These are phyloP conservation scores for Epichloe festucae DNA, from an alignment of 2,329 filamentous ascomycete genomes.

Conservation along the genomic window DNA sequence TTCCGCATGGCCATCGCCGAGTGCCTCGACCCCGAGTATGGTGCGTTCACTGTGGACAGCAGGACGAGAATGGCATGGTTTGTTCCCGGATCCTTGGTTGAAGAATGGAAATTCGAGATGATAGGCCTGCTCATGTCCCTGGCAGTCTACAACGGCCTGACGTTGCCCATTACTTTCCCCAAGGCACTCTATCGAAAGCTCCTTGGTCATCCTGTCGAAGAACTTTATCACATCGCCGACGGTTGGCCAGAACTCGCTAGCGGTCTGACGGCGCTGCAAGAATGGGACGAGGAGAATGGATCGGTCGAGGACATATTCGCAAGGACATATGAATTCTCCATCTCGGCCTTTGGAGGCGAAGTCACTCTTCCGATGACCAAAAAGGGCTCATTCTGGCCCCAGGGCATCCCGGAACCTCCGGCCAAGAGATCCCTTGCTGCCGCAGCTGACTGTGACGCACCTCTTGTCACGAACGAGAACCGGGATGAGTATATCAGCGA, in stretches of 20 bases:
- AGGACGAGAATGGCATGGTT: slow-evolving; percentile 80
- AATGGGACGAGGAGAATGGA: slow-evolving; percentile 65
- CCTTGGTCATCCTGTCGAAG: slow-evolving; percentile 53
- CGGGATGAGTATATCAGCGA: slow-evolving; percentile 66
- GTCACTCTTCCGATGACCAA: slow-evolving; percentile 43
- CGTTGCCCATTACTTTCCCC: slow-evolving; percentile 81
- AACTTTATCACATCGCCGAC: slow-evolving; percentile 66
- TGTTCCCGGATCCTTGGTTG: slow-evolving; percentile 65
- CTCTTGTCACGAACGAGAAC: slow-evolving; percentile 70
- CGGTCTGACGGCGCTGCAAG: slow-evolving; percentile 58
- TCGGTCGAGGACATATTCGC: slow-evolving; percentile 71
- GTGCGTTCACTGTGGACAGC: slow-evolving; percentile 66
- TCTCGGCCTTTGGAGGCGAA: slow-evolving; percentile 42
- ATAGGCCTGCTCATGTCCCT: slow-evolving; percentile 79
- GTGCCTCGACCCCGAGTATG: slow-evolving; percentile 64
- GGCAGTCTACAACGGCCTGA: slow-evolving; percentile 86
- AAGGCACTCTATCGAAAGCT: slow-evolving; percentile 72
- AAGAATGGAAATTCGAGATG: slow-evolving; percentile 81
- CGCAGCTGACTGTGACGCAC: slow-evolving; percentile 35
- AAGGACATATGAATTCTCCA: slow-evolving; percentile 76
- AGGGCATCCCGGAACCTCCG: slow-evolving; percentile 25
- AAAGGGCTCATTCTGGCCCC: slow-evolving; percentile 36
- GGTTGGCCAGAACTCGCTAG: slow-evolving; percentile 76
- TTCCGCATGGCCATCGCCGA: slow-evolving; percentile 75
- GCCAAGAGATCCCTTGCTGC: slow-evolving; percentile 14